These are phyloP conservation scores for Cutaneotrichosporon cavernicola DNA, from an alignment of 1,284 basidiomycete genomes.

Conservation along the genomic window DNA sequence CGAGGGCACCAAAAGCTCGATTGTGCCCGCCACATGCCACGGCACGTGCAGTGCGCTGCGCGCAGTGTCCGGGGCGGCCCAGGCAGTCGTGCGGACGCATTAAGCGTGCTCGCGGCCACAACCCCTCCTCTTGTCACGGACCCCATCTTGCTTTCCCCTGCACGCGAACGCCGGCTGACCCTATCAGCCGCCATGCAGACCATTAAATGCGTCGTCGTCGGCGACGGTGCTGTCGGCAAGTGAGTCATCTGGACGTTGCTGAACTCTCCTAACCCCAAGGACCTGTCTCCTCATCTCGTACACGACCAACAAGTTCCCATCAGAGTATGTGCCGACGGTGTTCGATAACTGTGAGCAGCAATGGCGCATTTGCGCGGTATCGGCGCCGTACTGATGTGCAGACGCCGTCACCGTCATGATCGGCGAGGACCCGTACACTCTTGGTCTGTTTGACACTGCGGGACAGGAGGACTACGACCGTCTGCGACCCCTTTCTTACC, in stretches of 20 bases:
- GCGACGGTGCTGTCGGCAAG: conserved; percentile 99
- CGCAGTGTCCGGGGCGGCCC: neutral
- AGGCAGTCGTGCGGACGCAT: neutral
- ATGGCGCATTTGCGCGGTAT: neutral
- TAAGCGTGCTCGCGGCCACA: neutral
- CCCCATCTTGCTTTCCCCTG: neutral
- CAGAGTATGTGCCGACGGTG: conserved; percentile 98
- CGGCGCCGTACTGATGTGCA: conserved; percentile 44
- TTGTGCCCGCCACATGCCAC: neutral
- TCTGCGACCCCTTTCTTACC: conserved; percentile 96
- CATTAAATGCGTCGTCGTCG: conserved; percentile 97
- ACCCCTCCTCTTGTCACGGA: neutral
- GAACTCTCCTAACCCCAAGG: conserved; percentile 55
- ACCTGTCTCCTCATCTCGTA: conserved; percentile 99
- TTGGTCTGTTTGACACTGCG: conserved; percentile 98
- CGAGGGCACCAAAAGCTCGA: neutral
- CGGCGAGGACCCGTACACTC: conserved; percentile 97
- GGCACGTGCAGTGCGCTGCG: conserved; percentile 1
- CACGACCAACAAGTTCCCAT: conserved; percentile 98
- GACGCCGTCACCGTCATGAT: conserved; percentile 99
- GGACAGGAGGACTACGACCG: conserved; percentile 99
- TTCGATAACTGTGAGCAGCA: conserved; percentile 56
- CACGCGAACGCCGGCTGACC: conserved; percentile 5
- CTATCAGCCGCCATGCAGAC: conserved; percentile 69
- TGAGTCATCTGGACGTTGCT: conserved; percentile 29